Conservation (phyloP, 1,284 basidiomycete species). For the Thecaphora thlaspeos region DNA sequence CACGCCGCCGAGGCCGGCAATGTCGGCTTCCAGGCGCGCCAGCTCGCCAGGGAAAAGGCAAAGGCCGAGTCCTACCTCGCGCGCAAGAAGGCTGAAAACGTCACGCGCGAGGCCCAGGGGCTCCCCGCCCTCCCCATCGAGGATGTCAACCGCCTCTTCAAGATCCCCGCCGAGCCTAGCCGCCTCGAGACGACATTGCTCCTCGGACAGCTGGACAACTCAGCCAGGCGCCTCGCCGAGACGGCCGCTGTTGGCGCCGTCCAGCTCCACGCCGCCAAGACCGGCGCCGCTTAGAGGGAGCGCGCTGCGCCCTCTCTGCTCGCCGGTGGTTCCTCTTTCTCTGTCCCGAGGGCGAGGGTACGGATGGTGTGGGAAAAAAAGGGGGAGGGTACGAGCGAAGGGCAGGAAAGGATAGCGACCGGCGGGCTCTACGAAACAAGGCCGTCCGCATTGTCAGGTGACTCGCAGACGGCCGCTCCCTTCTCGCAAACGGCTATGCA, state of each 20-base stretch:
- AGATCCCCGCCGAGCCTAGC: conserved; percentile 83
- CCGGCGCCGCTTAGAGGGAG: conserved; percentile 44
- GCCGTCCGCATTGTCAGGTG: too few relatives aligned
- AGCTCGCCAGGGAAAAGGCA: conserved; percentile 83
- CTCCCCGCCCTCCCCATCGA: conserved; percentile 70
- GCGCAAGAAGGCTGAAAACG: conserved; percentile 77
- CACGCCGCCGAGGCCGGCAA: conserved; percentile 64
- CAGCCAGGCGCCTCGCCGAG: conserved; percentile 57
- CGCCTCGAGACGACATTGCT: conserved; percentile 78
- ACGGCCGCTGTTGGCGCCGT: conserved; percentile 62
- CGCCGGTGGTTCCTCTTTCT: too few relatives aligned
- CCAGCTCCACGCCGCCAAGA: conserved; percentile 52
- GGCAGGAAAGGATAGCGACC: too few relatives aligned
- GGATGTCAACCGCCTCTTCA: conserved; percentile 64
- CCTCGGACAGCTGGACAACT: conserved; percentile 58
- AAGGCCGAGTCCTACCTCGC: conserved; percentile 70
- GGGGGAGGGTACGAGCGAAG: too few relatives aligned
- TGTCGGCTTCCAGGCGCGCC: conserved; percentile 84
- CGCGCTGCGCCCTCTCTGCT: too few relatives aligned
- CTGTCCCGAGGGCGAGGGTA: too few relatives aligned
- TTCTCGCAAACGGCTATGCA: too few relatives aligned
- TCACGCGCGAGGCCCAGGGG: conserved; percentile 75
- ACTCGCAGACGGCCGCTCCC: too few relatives aligned
- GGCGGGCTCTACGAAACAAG: too few relatives aligned
- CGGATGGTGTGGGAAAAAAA: too few relatives aligned